phyloP scores from a whole-genome alignment of 148 eudicot genomes.

The Silene uniflora region DNA sequence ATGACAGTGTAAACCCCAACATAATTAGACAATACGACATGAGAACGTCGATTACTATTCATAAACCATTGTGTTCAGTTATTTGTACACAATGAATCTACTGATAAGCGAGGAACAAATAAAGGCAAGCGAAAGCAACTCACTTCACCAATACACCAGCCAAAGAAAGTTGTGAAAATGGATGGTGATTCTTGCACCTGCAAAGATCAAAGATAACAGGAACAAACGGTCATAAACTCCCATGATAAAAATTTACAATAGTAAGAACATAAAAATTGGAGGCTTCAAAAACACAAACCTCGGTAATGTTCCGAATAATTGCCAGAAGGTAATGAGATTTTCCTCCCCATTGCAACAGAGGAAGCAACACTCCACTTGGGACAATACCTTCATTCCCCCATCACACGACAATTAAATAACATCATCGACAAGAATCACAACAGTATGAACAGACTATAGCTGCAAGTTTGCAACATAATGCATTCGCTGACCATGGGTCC shows the following conservation, averaged over 20 bases:
- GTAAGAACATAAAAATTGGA: not conserved
- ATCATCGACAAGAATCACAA: not conserved
- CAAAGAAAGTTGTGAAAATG: conserved; percentile 3
- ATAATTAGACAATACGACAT: too few relatives aligned
- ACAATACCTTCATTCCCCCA: conserved; percentile 58
- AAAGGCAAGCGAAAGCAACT: not conserved
- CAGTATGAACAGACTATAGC: not conserved
- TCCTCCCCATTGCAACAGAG: conserved; percentile 96
- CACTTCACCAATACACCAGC: conserved; percentile 9
- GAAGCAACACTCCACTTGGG: conserved; percentile 78
- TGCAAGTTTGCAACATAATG: too few relatives aligned
- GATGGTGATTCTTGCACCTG: not conserved
- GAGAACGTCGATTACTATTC: too few relatives aligned
- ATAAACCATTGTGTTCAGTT: not conserved
- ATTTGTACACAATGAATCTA: not conserved
- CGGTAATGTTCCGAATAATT: conserved; percentile 47
- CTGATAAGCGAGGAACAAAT: not conserved
- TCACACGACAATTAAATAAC: not conserved
- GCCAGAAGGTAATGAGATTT: conserved; percentile 71
- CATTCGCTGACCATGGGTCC: too few relatives aligned
- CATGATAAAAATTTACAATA: not conserved
- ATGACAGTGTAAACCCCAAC: too few relatives aligned
- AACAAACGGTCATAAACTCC: not conserved
- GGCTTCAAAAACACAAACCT: conserved; percentile 38
- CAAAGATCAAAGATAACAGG: not conserved